phyloP scores from a whole-genome alignment of 495 filamentous ascomycete genomes.

The Neurospora africana region DNA sequence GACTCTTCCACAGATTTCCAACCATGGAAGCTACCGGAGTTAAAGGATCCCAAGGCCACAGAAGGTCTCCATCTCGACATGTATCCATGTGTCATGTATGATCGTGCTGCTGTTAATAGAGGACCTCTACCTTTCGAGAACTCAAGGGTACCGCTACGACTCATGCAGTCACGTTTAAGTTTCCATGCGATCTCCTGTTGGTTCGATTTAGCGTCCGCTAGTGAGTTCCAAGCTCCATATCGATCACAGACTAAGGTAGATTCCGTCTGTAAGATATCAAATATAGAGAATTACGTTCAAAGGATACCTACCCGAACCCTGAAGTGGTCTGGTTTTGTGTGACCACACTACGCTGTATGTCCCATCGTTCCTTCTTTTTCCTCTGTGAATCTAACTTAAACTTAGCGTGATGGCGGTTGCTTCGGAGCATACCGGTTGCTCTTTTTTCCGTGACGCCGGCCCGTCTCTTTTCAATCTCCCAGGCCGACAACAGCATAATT shows the following conservation, averaged over 20 bases:
- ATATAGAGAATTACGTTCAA: background rate
- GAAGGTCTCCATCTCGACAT: background rate
- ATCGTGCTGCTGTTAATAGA: background rate
- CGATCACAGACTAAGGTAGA: constrained; percentile 1
- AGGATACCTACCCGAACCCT: background rate
- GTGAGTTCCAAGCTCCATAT: background rate
- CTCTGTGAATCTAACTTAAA: background rate
- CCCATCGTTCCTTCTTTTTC: background rate
- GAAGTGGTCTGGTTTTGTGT: constrained; percentile 3
- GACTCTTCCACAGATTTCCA: background rate
- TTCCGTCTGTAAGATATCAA: background rate
- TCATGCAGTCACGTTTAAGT: background rate
- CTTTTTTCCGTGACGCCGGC: background rate
- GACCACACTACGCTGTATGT: constrained; percentile 2
- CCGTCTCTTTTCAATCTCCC: background rate
- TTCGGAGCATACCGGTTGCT: background rate
- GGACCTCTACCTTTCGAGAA: background rate
- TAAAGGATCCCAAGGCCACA: background rate
- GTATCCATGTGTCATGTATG: background rate
- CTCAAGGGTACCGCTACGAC: background rate
- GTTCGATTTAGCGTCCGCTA: background rate
- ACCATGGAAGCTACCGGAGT: background rate
- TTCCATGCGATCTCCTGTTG: background rate
- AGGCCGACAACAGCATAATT: background rate
- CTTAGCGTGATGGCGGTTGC: background rate